Conservation (phyloP, 495 filamentous ascomycete species). For the Penicillium cataractarum region DNA sequence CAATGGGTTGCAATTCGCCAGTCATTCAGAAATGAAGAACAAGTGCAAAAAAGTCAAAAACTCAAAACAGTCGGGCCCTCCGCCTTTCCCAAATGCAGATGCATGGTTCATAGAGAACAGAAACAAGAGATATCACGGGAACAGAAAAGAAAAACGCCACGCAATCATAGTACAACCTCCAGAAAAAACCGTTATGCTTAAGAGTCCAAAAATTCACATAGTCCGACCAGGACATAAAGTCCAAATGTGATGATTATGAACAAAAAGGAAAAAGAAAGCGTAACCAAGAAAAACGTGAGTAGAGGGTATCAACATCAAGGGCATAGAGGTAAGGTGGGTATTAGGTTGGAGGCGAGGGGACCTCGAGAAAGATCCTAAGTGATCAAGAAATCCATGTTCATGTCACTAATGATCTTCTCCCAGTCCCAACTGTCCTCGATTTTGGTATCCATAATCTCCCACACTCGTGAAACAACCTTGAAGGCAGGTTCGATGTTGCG, state of each 20-base stretch:
- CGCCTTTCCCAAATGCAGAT: conserved; percentile 24
- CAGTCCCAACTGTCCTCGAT: conserved; percentile 86
- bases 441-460: conserved; percentile 78
- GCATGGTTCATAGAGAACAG: conserved; percentile 9
- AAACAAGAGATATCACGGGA: conserved; percentile 9
- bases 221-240: neutral
- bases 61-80: conserved; percentile 8
- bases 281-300: conserved; percentile 9
- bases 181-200: conserved; percentile 25
- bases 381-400: conserved; percentile 83
- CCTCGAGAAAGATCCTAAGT: conserved; percentile 42
- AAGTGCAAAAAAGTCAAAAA: conserved; percentile 10
- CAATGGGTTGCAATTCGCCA: conserved; percentile 4
- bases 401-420: conserved; percentile 75
- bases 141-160: conserved; percentile 22
- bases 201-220: conserved; percentile 9
- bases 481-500: conserved; percentile 78
- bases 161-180: conserved; percentile 28
- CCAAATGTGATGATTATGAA: conserved; percentile 1
- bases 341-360: neutral
- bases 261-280: conserved; percentile 10
- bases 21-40: neutral
- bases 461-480: conserved; percentile 77
- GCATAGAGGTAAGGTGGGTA: conserved; percentile 12
- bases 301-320: conserved; percentile 20